Base-by-base conservation (phyloP, 305 asterid species). In the Fraxinus albicans region DNA sequence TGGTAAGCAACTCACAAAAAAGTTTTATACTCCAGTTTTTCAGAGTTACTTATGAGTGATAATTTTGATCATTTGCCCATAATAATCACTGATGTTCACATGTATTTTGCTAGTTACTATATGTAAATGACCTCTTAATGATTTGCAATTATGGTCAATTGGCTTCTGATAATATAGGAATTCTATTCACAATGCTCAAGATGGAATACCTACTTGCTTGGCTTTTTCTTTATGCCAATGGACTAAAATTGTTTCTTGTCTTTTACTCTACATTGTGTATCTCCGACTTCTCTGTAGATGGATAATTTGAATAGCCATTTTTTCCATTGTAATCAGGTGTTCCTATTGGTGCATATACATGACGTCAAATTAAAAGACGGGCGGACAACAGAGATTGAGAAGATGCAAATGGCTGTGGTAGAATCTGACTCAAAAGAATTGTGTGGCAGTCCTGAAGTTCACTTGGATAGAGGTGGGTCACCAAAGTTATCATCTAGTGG, bases 261-360 rank as follows among this genome's bases (percentile, higher is more conserved):
- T 72, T 31, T 6, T 72, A 72, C 77, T 29, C 75, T 27, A 72
- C 15, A 72, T 33, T 33, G 40, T 69, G 35, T 72, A 80, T 82
- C 77, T 70, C 60, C 44, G 67, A 65, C 63, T 63, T 35, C 77
- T 76, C 19, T 83, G 77, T 73, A 29, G 25, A 79, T 25, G 73
- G 83, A 84, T 84, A 80, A 33, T 35, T 82, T 83, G 67, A 80
- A 70, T 78, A 83, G 53, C 72, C 27, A 17, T 86, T 79, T 77
- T 63, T 78, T 86, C 78, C 79, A 36, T 77, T 85, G 47, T 58
- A 50, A 79, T 83, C 92, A 96, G 99, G 98, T 92, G 65, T 96
- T 91, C 86, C 92, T 92, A 73, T 87, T 96, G 91, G 97, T 96
- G 81, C 97, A 96, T 87, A 70, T 60, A 8, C 83, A 89, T 85